Evolutionary conservation across 108 stramenopile genomes (phyloP).

Genomic region (Skeletonema costatum): DNA sequence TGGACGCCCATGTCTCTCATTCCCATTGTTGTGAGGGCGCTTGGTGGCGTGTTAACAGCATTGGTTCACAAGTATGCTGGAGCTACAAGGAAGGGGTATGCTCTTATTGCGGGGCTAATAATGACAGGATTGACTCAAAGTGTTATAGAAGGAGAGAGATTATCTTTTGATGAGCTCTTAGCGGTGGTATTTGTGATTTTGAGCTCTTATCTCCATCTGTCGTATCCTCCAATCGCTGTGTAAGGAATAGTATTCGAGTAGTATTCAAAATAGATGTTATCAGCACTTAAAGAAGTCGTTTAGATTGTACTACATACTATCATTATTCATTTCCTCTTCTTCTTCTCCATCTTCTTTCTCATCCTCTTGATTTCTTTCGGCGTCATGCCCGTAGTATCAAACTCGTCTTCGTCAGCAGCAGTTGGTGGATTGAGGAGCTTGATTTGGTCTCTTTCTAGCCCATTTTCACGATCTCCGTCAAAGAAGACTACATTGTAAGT

Average conservation of each 20-base stretch:
- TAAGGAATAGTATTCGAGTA: not conserved
- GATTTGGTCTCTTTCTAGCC: constrained; percentile 61
- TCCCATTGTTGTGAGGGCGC: constrained; percentile 58
- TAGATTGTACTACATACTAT: not conserved
- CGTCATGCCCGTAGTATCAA: constrained; percentile 72
- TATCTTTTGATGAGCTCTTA: constrained; percentile 50
- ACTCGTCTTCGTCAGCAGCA: constrained; percentile 26
- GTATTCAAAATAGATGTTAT: constrained; percentile 5
- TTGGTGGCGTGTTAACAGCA: constrained; percentile 84
- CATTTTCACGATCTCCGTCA: constrained; percentile 77
- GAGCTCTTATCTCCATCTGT: constrained; percentile 59
- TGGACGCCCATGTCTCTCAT: constrained; percentile 50
- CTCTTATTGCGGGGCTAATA: constrained; percentile 62
- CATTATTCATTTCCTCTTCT: constrained; percentile 15
- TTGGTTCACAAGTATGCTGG: constrained; percentile 83
- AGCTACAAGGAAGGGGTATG: constrained; percentile 75
- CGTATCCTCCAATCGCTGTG: constrained; percentile 35
- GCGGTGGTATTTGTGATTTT: constrained; percentile 60
- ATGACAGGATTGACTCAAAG: constrained; percentile 59
- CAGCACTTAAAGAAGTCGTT: not conserved
- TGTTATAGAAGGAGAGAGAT: constrained; percentile 51
- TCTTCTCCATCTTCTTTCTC: constrained; percentile 79
- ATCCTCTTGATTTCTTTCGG: constrained; percentile 80
- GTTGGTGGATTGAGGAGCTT: constrained; percentile 67
- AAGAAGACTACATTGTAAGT: constrained; percentile 78